A percentile compares a stretch with the other conserved stretches of the same genome.
Conservation (phyloP, 2,329 filamentous ascomycete species). For the Blumeria graminis region DNA sequence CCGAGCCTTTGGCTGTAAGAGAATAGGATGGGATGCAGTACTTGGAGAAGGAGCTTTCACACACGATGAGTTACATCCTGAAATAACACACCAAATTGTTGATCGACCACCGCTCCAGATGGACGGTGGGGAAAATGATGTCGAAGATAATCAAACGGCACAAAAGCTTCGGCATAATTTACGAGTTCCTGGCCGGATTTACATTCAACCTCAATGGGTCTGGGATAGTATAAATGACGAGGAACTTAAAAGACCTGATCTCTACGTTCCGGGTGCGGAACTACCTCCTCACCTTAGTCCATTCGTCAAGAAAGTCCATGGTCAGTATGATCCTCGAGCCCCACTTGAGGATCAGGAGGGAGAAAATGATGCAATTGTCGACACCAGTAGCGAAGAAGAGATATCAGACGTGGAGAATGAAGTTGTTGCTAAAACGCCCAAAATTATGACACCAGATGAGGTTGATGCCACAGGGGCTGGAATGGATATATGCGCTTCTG, state of each 20-base stretch:
- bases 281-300: constrained; percentile 88
- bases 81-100: constrained; percentile 90
- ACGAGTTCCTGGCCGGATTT: constrained; percentile 73
- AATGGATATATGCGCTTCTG: constrained; percentile 16
- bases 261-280: constrained; percentile 74
- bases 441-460: constrained; percentile 8
- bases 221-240: constrained; percentile 94
- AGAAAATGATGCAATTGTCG: constrained; percentile 58
- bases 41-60: constrained; percentile 85
- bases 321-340: constrained; percentile 75
- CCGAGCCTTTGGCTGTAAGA: constrained; percentile 82
- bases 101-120: constrained; percentile 60
- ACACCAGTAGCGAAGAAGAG: constrained; percentile 28
- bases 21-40: constrained; percentile 81
- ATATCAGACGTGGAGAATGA: constrained; percentile 18
- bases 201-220: constrained; percentile 93
- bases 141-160: constrained; percentile 35
- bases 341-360: constrained; percentile 71
- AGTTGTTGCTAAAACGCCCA: constrained; percentile 25
- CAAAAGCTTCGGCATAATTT: constrained; percentile 36
- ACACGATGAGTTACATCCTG: constrained; percentile 60
- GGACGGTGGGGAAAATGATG: constrained; percentile 22
- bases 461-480: constrained; percentile 13
- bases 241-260: constrained; percentile 61
- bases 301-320: constrained; percentile 70